These are phyloP conservation scores for Wickerhamia fluorescens DNA, from an alignment of 805 yeast species.

Conservation along the genomic window DNA sequence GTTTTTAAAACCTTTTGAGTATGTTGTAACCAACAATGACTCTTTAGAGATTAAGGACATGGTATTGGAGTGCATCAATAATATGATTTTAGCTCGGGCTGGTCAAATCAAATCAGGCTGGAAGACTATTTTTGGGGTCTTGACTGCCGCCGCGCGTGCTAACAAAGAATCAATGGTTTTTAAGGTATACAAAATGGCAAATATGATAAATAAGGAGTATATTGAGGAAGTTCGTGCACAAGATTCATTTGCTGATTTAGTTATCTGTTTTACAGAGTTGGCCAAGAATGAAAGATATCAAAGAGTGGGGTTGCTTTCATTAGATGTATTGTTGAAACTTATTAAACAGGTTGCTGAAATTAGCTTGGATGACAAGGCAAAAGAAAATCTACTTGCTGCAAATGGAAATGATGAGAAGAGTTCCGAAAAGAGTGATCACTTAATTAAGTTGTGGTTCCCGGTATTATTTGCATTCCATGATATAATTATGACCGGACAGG, in stretches of 20 bases:
- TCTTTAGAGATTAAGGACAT: conserved; percentile 72
- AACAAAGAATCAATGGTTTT: conserved; percentile 51
- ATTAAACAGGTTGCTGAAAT: conserved; percentile 52
- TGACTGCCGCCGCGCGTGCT: conserved; percentile 65
- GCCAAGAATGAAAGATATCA: conserved; percentile 83
- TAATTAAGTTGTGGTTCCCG: conserved; percentile 75
- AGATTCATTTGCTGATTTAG: conserved; percentile 60
- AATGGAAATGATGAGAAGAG: conserved; percentile 10
- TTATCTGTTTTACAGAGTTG: conserved; percentile 69
- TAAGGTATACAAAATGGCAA: conserved; percentile 58
- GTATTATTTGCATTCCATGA: conserved; percentile 79
- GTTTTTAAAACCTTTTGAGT: conserved; percentile 84
- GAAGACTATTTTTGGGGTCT: conserved; percentile 78
- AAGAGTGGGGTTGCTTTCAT: conserved; percentile 70
- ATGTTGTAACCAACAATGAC: conserved; percentile 61
- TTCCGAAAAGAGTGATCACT: conserved; percentile 20
- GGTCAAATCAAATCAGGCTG: conserved; percentile 84
- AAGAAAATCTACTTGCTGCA: conserved; percentile 6
- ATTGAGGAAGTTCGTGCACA: conserved; percentile 59
- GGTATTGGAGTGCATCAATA: conserved; percentile 84
- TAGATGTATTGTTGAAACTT: conserved; percentile 62
- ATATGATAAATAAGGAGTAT: conserved; percentile 54
- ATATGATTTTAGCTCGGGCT: conserved; percentile 74
- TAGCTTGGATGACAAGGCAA: conserved; percentile 19
- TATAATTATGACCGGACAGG: conserved; percentile 88